Evolutionary conservation across 441 rosid genomes (phyloP), one percentile per base, ranked within the genome.

Genomic region (Populus hybrid): DNA sequence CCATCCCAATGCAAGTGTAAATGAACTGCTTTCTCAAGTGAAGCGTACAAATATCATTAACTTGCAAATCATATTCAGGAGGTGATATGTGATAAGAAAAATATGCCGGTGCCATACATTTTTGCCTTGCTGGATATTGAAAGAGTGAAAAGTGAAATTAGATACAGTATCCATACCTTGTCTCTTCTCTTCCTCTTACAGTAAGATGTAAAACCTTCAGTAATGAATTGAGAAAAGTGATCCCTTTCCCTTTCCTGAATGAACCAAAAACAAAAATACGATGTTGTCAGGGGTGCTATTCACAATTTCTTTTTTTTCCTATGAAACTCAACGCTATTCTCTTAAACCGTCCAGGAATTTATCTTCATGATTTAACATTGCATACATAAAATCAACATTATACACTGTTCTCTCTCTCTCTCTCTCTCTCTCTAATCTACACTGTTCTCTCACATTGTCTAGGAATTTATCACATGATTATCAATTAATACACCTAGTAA

Each of bases 181-280:
- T 96, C 98, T 85, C 97, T 92, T 88, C 97, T 91, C 85, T 96
- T 96, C 92, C 99, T 89, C n/a, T n/a, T n/a, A n/a, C n/a, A n/a
- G n/a, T n/a, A n/a, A n/a, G n/a, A n/a, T n/a, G n/a, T n/a, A n/a
- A n/a, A n/a, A n/a, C 97, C 93, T 88, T 96, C 99, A 0, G 99
- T 96, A 72, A 96, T 89, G 79, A 96, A 96, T 78, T 93, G 97
- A 68, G 98, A 96, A 81, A 92, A 94, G 87, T 96, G 99, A 79
- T 94, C 98, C 84, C 98, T 91, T 84, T 96, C 98, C 68, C 79
- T 89, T 83, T 96, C 99, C 98, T 96, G 85, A 76, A 83, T 67
- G 64, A 77, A 61, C 7, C 68, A 9, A 66, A 16, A 36, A 77
- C 61, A 2, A 53, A 11, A 53, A 53, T 53, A 53, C 61, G 0